Conservation (phyloP, 108 stramenopile species). For the Bacterosira constricta region DNA sequence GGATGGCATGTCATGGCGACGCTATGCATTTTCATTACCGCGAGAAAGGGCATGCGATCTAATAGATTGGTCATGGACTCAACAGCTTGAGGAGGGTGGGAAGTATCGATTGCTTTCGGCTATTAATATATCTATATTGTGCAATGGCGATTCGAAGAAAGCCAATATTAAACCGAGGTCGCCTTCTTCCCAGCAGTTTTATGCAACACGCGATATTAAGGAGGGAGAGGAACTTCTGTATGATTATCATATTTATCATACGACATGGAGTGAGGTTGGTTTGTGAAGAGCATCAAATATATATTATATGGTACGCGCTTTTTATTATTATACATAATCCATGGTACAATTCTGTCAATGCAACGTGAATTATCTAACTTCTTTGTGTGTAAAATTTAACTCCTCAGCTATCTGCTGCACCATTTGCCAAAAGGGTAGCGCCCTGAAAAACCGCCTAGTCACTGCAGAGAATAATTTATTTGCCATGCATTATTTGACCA, state of each 20-base stretch:
- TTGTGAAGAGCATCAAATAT: too few relatives aligned
- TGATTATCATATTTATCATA: not conserved
- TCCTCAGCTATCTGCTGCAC: too few relatives aligned
- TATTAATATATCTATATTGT: conserved; percentile 19
- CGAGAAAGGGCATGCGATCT: conserved; percentile 33
- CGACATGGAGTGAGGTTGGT: not conserved
- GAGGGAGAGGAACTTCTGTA: conserved; percentile 8
- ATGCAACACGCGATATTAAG: conserved; percentile 17
- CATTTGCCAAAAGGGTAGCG: too few relatives aligned
- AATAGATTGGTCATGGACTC: conserved; percentile 27
- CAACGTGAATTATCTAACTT: too few relatives aligned
- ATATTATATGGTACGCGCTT: too few relatives aligned
- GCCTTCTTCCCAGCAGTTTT: not conserved
- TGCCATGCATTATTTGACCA: too few relatives aligned
- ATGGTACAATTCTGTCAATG: too few relatives aligned
- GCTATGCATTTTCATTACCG: conserved; percentile 14
- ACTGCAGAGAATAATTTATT: too few relatives aligned
- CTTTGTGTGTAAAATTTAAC: too few relatives aligned
- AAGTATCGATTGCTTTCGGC: conserved; percentile 2
- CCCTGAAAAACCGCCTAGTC: too few relatives aligned
- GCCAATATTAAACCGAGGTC: not conserved
- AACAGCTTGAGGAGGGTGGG: conserved; percentile 1
- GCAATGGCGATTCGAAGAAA: conserved; percentile 2
- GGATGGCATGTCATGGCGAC: not conserved
- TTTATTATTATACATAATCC: too few relatives aligned